A percentile compares a stretch with the other conserved stretches of the same genome.
phyloP scores from a whole-genome alignment of 2,329 filamentous ascomycete species.

The Monosporascus cannonballus region DNA sequence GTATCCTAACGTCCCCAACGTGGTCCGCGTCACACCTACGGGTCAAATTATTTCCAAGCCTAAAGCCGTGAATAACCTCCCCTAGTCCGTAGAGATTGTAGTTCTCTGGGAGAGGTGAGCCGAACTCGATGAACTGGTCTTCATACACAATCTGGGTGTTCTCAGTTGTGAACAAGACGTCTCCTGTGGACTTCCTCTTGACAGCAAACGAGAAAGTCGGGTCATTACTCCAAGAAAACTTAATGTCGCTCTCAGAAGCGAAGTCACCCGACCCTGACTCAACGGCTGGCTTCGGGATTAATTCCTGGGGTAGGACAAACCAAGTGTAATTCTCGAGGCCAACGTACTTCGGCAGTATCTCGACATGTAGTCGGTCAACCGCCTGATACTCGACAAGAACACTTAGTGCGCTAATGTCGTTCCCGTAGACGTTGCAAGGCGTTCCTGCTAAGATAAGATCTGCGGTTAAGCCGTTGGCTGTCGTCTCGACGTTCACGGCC shows the following conservation, averaged over 20 bases:
- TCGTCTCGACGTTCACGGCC: slow-evolving; percentile 53
- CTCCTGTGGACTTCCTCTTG: slow-evolving; percentile 50
- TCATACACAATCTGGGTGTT: slow-evolving; percentile 64
- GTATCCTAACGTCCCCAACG: too few species aligned
- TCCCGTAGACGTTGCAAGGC: slow-evolving; percentile 73
- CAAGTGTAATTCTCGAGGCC: slow-evolving; percentile 56
- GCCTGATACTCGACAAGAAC: slow-evolving; percentile 65
- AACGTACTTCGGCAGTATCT: slow-evolving; percentile 62
- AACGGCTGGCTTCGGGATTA: slow-evolving; percentile 51
- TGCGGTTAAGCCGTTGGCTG: slow-evolving; percentile 55
- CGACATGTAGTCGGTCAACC: slow-evolving; percentile 59
- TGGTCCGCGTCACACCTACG: slow-evolving; percentile 30
- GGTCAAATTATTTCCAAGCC: slow-evolving; percentile 67
- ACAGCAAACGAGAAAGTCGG: slow-evolving; percentile 65
- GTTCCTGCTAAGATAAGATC: slow-evolving; percentile 62
- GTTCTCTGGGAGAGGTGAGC: slow-evolving; percentile 57
- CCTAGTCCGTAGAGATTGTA: slow-evolving; percentile 74
- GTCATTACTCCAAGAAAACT: slow-evolving; percentile 46
- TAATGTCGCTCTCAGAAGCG: slow-evolving; percentile 46
- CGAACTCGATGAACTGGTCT: slow-evolving; percentile 73
- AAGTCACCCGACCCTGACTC: slow-evolving; percentile 32
- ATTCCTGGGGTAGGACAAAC: slow-evolving; percentile 59
- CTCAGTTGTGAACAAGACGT: slow-evolving; percentile 62
- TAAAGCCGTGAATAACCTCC: slow-evolving; percentile 64
- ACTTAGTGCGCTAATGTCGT: slow-evolving; percentile 60